Evolutionary conservation across 768 basidiomycete species (phyloP).

Genomic region (Xanthoconium stramineum): DNA sequence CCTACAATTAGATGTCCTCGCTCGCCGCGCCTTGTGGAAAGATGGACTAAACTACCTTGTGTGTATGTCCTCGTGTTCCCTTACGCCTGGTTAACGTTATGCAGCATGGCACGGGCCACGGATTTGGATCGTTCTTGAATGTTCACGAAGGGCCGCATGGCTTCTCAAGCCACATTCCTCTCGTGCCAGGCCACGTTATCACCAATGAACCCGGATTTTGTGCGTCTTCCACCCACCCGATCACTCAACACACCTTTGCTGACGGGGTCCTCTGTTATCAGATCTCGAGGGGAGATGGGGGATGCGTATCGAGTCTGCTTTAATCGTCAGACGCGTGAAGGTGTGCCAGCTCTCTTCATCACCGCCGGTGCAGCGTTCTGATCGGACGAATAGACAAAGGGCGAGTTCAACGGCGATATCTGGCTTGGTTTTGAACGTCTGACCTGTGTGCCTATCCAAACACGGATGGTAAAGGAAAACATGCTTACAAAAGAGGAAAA

Average conservation of each 20-base stretch:
- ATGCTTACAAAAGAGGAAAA: constrained; percentile 87
- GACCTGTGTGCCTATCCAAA: constrained; percentile 93
- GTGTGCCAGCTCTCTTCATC: constrained; percentile 14
- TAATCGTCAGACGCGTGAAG: constrained; percentile 67
- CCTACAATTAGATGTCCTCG: constrained; percentile 78
- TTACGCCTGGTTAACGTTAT: constrained; percentile 16
- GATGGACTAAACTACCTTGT: constrained; percentile 81
- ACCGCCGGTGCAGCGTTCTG: constrained; percentile 1
- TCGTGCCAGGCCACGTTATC: constrained; percentile 84
- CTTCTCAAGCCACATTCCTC: constrained; percentile 64
- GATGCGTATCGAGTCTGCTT: constrained; percentile 87
- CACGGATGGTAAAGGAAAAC: constrained; percentile 78
- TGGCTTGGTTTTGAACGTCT: constrained; percentile 93
- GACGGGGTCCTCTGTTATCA: constrained; percentile 27
- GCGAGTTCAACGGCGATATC: constrained; percentile 64
- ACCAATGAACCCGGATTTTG: constrained; percentile 96
- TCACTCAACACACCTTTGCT: constrained; percentile 15
- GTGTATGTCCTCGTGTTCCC: constrained; percentile 26
- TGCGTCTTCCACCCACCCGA: constrained; percentile 37
- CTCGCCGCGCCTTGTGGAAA: constrained; percentile 85
- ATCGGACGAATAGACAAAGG: constrained; percentile 52
- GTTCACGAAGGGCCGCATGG: constrained; percentile 85
- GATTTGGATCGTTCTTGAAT: constrained; percentile 82
- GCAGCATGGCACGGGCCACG: constrained; percentile 90
- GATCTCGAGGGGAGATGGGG: constrained; percentile 82